These are phyloP conservation scores for Neofusicoccum kwambonambiense DNA, from an alignment of 2,329 filamentous ascomycete species.

Conservation along the genomic window DNA sequence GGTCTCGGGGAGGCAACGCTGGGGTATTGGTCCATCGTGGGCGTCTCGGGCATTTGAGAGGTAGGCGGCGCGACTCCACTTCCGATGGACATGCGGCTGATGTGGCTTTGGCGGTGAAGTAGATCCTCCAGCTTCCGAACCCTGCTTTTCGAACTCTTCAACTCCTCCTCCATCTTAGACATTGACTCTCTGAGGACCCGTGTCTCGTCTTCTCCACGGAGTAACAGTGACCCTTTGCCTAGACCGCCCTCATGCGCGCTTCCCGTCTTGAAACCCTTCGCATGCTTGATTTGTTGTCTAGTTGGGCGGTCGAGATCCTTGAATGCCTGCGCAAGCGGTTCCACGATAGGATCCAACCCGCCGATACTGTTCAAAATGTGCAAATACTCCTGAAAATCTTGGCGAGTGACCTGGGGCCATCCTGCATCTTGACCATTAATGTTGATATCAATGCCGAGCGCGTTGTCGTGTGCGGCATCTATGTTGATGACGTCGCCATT, in stretches of 20 bases:
- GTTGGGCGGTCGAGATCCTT: constrained; percentile 79
- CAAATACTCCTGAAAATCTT: constrained; percentile 75
- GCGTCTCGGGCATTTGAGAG: constrained; percentile 35
- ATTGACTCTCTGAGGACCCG: constrained; percentile 49
- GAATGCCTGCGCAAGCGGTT: constrained; percentile 73
- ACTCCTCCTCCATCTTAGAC: constrained; percentile 58
- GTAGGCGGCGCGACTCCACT: constrained; percentile 42
- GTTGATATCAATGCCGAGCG: constrained; percentile 80
- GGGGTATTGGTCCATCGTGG: constrained; percentile 36
- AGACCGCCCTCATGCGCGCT: constrained; percentile 89
- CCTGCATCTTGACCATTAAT: constrained; percentile 73
- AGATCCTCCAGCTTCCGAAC: constrained; percentile 90
- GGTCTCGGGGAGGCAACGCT: constrained; percentile 32
- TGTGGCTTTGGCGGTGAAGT: constrained; percentile 74
- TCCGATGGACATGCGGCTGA: constrained; percentile 53
- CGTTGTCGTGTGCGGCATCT: constrained; percentile 65
- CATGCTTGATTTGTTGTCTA: constrained; percentile 78
- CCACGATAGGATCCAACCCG: constrained; percentile 63
- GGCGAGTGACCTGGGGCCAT: constrained; percentile 75
- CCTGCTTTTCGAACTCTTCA: constrained; percentile 90
- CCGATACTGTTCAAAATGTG: constrained; percentile 64
- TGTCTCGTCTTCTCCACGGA: constrained; percentile 84
- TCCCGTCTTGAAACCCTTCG: constrained; percentile 94
- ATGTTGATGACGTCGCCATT: constrained; percentile 72
- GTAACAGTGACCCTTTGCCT: constrained; percentile 79